Evolutionary conservation across 192 early-diverging fungal species (phyloP).

Genomic region (Coemansia sp.): DNA sequence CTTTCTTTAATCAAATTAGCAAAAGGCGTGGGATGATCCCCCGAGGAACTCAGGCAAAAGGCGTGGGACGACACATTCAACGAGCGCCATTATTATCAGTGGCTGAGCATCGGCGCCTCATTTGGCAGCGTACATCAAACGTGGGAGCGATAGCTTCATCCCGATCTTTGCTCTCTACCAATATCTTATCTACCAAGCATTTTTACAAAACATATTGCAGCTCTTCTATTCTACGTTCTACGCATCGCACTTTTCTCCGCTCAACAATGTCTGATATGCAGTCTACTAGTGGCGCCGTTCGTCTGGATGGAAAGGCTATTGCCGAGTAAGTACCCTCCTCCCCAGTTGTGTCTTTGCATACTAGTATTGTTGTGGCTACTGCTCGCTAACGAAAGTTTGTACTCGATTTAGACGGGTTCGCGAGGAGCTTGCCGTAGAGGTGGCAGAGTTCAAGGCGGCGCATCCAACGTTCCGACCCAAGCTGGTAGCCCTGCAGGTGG

Average conservation of each 20-base stretch:
- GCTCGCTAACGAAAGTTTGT: not conserved
- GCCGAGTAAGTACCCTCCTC: constrained; percentile 21
- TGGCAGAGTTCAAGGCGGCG: constrained; percentile 60
- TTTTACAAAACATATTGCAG: not conserved
- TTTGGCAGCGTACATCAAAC: constrained; percentile 1
- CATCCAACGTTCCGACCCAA: constrained; percentile 78
- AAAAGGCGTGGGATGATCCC: not conserved
- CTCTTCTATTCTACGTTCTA: constrained; percentile 7
- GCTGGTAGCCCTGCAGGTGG: constrained; percentile 90
- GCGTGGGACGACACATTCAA: not conserved
- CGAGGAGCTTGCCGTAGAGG: constrained; percentile 64
- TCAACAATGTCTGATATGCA: constrained; percentile 19
- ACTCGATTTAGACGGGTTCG: constrained; percentile 56
- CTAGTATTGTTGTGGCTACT: not conserved
- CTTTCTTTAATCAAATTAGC: not conserved
- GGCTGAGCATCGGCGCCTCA: not conserved
- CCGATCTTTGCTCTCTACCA: not conserved
- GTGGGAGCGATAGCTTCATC: not conserved
- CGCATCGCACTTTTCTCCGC: not conserved
- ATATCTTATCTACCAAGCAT: not conserved
- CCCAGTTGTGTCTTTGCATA: not conserved
- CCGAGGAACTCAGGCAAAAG: not conserved
- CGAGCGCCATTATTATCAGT: not conserved
- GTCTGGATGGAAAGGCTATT: constrained; percentile 35
- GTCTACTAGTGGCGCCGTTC: constrained; percentile 6